Conservation (phyloP, 2,329 filamentous ascomycete species). For the Aspergillus fructus region DNA sequence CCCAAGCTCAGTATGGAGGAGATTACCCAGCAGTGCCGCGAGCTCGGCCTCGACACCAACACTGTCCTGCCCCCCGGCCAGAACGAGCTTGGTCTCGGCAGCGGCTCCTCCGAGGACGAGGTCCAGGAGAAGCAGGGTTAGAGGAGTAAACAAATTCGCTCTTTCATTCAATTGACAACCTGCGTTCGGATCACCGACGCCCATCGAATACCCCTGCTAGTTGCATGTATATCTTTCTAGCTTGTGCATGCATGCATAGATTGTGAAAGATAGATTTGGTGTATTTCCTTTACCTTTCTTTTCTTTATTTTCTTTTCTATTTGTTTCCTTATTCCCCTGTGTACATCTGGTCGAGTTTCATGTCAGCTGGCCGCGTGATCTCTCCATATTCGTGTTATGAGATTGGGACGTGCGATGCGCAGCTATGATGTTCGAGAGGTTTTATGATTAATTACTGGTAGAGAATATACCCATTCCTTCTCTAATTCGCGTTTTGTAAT, state of each 20-base stretch:
- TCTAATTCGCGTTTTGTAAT: background rate
- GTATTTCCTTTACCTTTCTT: background rate
- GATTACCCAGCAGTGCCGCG: conserved; percentile 24
- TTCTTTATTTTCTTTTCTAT: too few relatives aligned
- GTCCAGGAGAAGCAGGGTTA: background rate
- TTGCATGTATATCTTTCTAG: background rate
- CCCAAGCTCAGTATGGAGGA: conserved; percentile 31
- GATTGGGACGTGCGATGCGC: background rate
- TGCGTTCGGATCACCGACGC: too few relatives aligned
- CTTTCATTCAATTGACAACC: background rate
- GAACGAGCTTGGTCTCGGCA: conserved; percentile 1
- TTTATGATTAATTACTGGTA: conserved; percentile 1
- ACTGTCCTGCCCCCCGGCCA: background rate
- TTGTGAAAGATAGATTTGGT: background rate
- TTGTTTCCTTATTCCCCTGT: background rate
- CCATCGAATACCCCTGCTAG: too few relatives aligned
- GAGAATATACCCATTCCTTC: background rate
- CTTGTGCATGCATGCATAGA: background rate
- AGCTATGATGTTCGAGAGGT: background rate
- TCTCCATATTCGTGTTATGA: background rate
- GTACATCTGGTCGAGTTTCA: background rate
- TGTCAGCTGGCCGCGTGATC: background rate
- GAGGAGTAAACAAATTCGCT: background rate
- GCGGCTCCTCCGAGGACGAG: background rate
- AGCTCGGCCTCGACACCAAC: conserved; percentile 23